Evolutionary conservation across 108 stramenopile genomes (phyloP).

Genomic region (Chaetoceros tenuissimus): DNA sequence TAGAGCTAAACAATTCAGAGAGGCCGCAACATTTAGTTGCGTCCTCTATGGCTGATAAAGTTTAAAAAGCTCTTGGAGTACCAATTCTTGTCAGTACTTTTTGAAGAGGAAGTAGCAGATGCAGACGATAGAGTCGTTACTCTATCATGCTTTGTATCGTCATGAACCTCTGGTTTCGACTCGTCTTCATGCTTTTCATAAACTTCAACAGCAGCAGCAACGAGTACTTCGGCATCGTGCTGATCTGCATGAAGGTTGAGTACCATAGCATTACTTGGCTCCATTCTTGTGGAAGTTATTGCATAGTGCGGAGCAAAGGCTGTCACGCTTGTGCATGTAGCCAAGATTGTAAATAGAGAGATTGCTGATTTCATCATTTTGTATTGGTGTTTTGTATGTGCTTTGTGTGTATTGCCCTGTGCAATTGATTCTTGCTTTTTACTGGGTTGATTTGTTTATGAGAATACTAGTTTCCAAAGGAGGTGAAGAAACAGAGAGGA

Average conservation of each 20-base stretch:
- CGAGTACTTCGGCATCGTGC: not conserved
- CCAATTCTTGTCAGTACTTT: not conserved
- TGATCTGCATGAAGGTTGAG: not conserved
- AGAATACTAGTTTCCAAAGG: not conserved
- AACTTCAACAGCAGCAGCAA: not conserved
- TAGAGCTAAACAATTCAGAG: not conserved
- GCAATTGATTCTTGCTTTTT: too few species aligned
- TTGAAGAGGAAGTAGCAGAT: not conserved
- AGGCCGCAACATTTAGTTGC: not conserved
- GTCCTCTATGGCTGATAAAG: not conserved
- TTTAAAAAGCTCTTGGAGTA: not conserved
- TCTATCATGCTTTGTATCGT: not conserved
- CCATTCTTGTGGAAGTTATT: not conserved
- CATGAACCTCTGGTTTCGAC: not conserved
- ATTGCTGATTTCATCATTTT: not conserved
- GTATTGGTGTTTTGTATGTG: not conserved
- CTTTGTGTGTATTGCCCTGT: too few species aligned
- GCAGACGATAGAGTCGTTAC: not conserved
- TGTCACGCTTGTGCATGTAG: not conserved
- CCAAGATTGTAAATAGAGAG: not conserved
- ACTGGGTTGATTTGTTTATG: not conserved
- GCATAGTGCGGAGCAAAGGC: not conserved
- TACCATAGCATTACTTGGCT: not conserved
- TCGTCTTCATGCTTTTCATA: not conserved
- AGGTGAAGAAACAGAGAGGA: not conserved